Evolutionary conservation across 2,329 filamentous ascomycete species (phyloP).

Genomic region (Pseudogymnoascus sp.): DNA sequence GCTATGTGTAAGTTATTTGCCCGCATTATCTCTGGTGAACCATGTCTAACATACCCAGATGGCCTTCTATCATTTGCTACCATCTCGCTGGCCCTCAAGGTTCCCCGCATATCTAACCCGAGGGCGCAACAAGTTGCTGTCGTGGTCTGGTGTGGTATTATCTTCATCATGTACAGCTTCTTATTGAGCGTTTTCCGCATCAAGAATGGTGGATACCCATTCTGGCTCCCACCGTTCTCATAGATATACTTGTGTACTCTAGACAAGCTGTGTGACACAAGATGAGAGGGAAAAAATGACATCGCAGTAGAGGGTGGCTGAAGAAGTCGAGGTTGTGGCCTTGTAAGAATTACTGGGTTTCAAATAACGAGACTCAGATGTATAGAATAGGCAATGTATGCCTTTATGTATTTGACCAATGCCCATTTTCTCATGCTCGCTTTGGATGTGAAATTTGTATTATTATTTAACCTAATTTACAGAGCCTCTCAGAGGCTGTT

Average conservation of each 20-base stretch:
- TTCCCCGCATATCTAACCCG: constrained; percentile 74
- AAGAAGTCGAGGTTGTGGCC: not conserved
- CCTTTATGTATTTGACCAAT: constrained; percentile 1
- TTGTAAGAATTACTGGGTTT: constrained; percentile 8
- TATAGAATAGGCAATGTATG: constrained; percentile 4
- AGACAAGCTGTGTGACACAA: not conserved
- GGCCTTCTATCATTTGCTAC: constrained; percentile 79
- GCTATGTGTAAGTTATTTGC: constrained; percentile 67
- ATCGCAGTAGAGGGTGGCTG: not conserved
- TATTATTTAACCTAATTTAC: not conserved
- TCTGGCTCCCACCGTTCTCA: constrained; percentile 80
- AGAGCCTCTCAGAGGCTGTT: not conserved
- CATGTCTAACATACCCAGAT: constrained; percentile 37
- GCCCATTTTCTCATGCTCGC: not conserved
- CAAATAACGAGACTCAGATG: constrained; percentile 1
- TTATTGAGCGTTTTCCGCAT: constrained; percentile 85
- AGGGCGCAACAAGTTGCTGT: constrained; percentile 74
- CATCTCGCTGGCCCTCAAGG: constrained; percentile 86
- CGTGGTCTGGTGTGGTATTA: constrained; percentile 65
- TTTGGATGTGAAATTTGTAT: not conserved
- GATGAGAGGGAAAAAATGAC: not conserved
- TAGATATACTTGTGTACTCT: constrained; percentile 14
- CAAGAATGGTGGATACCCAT: constrained; percentile 94
- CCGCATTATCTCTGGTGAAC: constrained; percentile 8
- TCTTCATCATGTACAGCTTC: constrained; percentile 87